Conservation (phyloP, 805 yeast species). For the Kuraishia cidri region DNA sequence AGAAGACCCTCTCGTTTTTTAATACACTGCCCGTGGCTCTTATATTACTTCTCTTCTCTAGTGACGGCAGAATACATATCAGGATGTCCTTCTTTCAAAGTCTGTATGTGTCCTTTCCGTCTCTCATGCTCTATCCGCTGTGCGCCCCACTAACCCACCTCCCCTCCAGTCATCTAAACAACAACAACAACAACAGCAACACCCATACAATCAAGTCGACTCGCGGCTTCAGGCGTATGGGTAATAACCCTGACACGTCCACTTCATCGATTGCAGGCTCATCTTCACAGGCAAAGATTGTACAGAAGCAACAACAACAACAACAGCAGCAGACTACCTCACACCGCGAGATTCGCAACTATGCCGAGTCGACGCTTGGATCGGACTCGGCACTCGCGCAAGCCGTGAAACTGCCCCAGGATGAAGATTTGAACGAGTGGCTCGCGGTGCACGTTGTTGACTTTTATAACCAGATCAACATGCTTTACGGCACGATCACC, state of each 20-base stretch:
- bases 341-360: slow-evolving; percentile 72
- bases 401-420: slow-evolving; percentile 90
- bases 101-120: slow-evolving; percentile 4
- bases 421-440: slow-evolving; percentile 92
- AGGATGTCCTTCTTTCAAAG: slow-evolving; percentile 9
- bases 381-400: slow-evolving; percentile 85
- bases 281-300: too few species aligned
- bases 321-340: slow-evolving; percentile 20
- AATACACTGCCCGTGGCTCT: too few species aligned
- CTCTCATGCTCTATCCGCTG: too few species aligned
- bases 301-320: slow-evolving; percentile 8
- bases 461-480: slow-evolving; percentile 90
- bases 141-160: too few species aligned
- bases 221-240: slow-evolving; percentile 21
- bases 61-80: too few species aligned
- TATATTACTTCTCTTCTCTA: too few species aligned
- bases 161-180: too few species aligned
- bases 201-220: slow-evolving; percentile 23
- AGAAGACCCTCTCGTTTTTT: too few species aligned
- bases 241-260: slow-evolving; percentile 13
- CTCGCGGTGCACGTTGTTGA: slow-evolving; percentile 96
- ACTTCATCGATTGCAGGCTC: neutral
- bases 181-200: too few species aligned
- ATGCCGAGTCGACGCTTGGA: slow-evolving; percentile 93
- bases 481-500: slow-evolving; percentile 93